A percentile compares a stretch with the other conserved stretches of the same genome.
Conservation (phyloP, 2,329 filamentous ascomycete species). For the Dactylellina cionopaga region DNA sequence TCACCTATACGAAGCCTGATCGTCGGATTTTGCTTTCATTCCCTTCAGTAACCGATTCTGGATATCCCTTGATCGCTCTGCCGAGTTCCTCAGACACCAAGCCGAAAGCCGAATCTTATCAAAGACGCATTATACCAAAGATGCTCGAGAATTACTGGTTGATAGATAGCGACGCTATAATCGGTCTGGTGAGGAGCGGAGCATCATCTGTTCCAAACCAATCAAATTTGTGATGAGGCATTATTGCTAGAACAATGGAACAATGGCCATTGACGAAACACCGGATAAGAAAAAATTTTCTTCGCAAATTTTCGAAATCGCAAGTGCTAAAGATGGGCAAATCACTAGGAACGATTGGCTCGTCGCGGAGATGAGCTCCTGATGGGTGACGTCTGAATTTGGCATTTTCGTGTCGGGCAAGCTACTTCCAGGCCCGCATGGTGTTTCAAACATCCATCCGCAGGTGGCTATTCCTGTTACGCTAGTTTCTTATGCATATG, state of each 20-base stretch:
- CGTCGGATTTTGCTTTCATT: not conserved
- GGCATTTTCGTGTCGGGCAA: slow-evolving; percentile 26
- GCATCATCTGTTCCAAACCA: slow-evolving; percentile 14
- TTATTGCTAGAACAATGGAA: slow-evolving; percentile 4
- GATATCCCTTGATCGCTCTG: not conserved
- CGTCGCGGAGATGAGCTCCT: slow-evolving; percentile 39
- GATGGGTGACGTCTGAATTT: slow-evolving; percentile 11
- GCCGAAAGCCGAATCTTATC: slow-evolving; percentile 12
- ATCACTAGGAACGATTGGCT: slow-evolving; percentile 14
- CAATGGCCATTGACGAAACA: slow-evolving; percentile 13
- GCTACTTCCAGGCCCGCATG: slow-evolving; percentile 39
- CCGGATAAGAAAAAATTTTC: not conserved
- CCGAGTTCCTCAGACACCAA: not conserved
- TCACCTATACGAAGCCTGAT: too few species aligned
- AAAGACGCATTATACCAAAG: slow-evolving; percentile 14
- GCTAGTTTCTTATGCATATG: slow-evolving; percentile 51
- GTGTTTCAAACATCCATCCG: slow-evolving; percentile 17
- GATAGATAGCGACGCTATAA: slow-evolving; percentile 6
- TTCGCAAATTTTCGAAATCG: slow-evolving; percentile 6
- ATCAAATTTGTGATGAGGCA: slow-evolving; percentile 23
- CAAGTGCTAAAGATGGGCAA: slow-evolving; percentile 5
- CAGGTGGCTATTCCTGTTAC: slow-evolving; percentile 8
- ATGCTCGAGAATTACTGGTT: slow-evolving; percentile 1
- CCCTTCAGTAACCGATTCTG: not conserved
- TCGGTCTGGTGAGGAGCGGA: slow-evolving; percentile 19